Conservation (phyloP, 2,329 filamentous ascomycete species). For the Monilinia polystroma region DNA sequence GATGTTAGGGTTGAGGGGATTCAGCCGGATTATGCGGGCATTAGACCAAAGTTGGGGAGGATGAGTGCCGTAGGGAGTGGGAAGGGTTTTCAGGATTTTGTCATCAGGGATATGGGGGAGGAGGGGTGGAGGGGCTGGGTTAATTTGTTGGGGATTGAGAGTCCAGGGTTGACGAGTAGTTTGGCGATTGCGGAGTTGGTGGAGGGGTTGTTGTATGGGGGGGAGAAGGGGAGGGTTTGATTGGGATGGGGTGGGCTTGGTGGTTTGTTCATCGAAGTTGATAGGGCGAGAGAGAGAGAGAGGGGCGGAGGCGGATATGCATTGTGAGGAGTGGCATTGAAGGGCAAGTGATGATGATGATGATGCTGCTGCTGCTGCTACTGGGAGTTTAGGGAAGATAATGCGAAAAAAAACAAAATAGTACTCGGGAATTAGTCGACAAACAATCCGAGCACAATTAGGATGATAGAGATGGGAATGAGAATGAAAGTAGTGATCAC, state of each 20-base stretch:
- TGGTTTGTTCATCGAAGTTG: no score
- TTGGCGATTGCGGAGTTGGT: slow-evolving; percentile 85
- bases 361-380: no score
- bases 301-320: no score
- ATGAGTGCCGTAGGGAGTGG: slow-evolving; percentile 60
- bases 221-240: neutral
- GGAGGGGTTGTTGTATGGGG: slow-evolving; percentile 38
- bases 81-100: slow-evolving; percentile 78
- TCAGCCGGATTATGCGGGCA: slow-evolving; percentile 82
- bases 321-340: no score
- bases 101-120: slow-evolving; percentile 63
- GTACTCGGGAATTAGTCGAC: no score
- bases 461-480: no score
- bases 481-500: no score
- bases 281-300: no score
- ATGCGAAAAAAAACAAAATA: no score
- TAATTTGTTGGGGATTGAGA: slow-evolving; percentile 90
- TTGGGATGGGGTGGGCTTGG: neutral
- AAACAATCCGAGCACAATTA: no score
- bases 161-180: slow-evolving; percentile 82
- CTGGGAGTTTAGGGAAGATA: no score
- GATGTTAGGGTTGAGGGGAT: slow-evolving; percentile 65
- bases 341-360: no score
- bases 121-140: slow-evolving; percentile 79
- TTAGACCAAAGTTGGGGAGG: slow-evolving; percentile 76